Percentiles rank a stretch among this genome's conserved stretches.
Conservation (phyloP, 352 stramenopile species). For the Phytophthora hybrid region DNA sequence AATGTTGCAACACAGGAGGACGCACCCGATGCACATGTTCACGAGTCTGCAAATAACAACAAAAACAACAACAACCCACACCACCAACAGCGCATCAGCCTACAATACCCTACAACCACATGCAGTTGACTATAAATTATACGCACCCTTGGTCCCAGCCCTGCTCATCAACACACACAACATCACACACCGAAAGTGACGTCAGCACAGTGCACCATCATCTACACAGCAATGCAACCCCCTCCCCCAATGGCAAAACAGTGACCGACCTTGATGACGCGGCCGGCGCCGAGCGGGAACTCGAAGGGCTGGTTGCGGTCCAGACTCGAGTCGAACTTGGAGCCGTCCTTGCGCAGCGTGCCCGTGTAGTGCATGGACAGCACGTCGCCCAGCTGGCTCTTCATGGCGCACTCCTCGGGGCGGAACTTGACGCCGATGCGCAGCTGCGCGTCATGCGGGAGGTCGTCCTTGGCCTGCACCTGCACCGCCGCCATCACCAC, state of each 20-base stretch:
- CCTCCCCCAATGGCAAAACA: not conserved
- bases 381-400: conserved; percentile 85
- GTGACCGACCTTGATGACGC: conserved; percentile 93
- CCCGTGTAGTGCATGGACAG: conserved; percentile 97
- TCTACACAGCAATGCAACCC: not conserved
- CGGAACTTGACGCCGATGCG: conserved; percentile 85
- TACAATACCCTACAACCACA: conserved; percentile 17
- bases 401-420: conserved; percentile 70
- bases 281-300: conserved; percentile 94
- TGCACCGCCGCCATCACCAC: conserved; percentile 48
- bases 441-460: conserved; percentile 70
- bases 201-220: conserved; percentile 5
- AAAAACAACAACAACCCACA: not conserved
- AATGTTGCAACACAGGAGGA: conserved; percentile 10
- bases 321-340: conserved; percentile 97
- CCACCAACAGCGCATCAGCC: conserved; percentile 16
- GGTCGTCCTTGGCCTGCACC: conserved; percentile 74
- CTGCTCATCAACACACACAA: conserved; percentile 38
- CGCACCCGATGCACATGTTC: conserved; percentile 89
- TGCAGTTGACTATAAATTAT: not conserved
- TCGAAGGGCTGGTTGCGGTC: conserved; percentile 94
- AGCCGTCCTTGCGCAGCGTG: conserved; percentile 95
- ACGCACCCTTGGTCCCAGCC: conserved; percentile 87
- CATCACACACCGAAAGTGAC: conserved; percentile 4
- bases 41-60: conserved; percentile 60